Conservation (phyloP, 2,329 filamentous ascomycete species). For the Fusarium veterinarium region DNA sequence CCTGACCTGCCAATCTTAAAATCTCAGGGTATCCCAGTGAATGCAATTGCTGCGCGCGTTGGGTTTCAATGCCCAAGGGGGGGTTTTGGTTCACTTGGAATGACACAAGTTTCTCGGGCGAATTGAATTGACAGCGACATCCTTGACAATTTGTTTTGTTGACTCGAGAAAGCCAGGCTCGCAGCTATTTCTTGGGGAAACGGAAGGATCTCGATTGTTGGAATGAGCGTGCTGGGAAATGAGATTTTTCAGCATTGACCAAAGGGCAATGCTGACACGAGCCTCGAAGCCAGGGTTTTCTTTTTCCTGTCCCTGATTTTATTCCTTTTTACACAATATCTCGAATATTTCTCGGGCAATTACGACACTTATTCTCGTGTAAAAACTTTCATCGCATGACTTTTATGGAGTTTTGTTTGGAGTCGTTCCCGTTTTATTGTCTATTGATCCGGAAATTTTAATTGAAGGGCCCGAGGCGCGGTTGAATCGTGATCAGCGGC, state of each 20-base stretch:
- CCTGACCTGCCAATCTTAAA: slow-evolving; percentile 32
- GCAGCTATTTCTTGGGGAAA: not conserved
- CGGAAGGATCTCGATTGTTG: slow-evolving; percentile 20
- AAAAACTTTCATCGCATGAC: slow-evolving; percentile 2
- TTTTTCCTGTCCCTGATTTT: not conserved
- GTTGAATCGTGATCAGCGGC: not conserved
- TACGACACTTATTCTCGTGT: not conserved
- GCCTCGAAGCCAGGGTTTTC: not conserved
- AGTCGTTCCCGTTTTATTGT: not conserved
- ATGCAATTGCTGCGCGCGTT: slow-evolving; percentile 5
- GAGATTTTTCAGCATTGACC: not conserved
- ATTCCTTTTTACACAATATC: not conserved
- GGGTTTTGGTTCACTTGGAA: slow-evolving; percentile 3
- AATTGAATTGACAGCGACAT: not conserved
- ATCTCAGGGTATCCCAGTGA: slow-evolving; percentile 34
- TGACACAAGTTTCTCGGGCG: not conserved
- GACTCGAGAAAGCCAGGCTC: not conserved
- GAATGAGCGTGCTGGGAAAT: slow-evolving; percentile 13
- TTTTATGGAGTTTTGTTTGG: not conserved
- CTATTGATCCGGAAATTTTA: not conserved
- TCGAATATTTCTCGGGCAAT: slow-evolving; percentile 10
- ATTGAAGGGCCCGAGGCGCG: not conserved
- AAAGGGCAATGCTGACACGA: not conserved
- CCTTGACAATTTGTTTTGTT: not conserved
- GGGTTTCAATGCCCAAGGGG: slow-evolving; percentile 34